Base-by-base conservation (phyloP, 495 filamentous ascomycete genomes). In the Penicillium maclennaniae region DNA sequence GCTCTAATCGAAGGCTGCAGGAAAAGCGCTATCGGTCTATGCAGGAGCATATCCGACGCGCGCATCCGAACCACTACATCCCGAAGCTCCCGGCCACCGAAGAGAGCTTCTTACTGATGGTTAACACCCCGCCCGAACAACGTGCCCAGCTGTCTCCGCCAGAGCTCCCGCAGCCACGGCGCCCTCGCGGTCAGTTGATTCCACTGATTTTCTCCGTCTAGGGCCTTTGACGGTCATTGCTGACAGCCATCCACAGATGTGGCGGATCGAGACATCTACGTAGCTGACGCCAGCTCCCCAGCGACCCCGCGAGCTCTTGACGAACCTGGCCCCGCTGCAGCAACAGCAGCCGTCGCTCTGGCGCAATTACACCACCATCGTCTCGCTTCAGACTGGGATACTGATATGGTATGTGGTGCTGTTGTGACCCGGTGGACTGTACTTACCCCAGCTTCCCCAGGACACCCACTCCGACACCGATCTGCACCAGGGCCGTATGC, bases 1-100 rank as follows among this genome's bases (percentile, higher is more conserved):
- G 21, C 20, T 59, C 69, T 71, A 67, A 73, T 47, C 50, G 45
- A 41, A 38, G 43, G 25, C 43, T 59, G 66, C 72, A 96, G 91
- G 91, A 96, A 76, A 96, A 96, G 73, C 86, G 91, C 62, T 98
- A 91, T 79, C 92, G 93, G 66, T 97, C 92, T 46, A 98, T 98
- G 88, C 95, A 97, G 76, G 93, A 98, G 81, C 93, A 98, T 65
- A 97, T 98, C 60, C 89, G 93, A 60, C 85, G 93, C 69, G 93
- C 93, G 66, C 93, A 98, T 72, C 95, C 93, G 48, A 92, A 95
- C 65, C 86, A 97, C 72, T 98, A 97, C 72, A 96, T 98, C 59
- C 84, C 93, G 54, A 98, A 97, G 84, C 89, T 98, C 63, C 93
- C 93, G 67, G 93, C 93, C 42, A 98, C 93, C 60, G 92, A 97